phyloP scores from a whole-genome alignment of 73 alveolate genomes.

The Effrenium voratum region DNA sequence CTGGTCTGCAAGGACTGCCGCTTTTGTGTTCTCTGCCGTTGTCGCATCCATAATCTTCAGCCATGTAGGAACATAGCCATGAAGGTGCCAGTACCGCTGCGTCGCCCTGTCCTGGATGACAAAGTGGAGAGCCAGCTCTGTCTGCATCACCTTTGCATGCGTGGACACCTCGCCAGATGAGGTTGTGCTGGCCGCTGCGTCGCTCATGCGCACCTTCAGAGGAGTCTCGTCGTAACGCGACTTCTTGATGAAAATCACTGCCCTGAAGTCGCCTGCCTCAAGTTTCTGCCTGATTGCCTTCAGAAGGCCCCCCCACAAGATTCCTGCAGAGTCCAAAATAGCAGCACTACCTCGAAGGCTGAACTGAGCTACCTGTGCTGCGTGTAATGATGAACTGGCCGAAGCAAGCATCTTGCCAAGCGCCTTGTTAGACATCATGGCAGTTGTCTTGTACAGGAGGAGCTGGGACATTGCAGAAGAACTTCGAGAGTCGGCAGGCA shows the following conservation, averaged over 20 bases:
- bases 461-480: too few relatives aligned
- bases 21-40: not conserved
- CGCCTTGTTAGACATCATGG: constrained; percentile 14
- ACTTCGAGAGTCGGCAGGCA: not conserved
- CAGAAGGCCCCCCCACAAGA: not conserved
- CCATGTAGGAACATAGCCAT: not conserved
- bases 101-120: not conserved
- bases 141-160: constrained; percentile 14
- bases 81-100: not conserved
- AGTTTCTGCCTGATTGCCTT: not conserved
- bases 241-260: not conserved
- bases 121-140: not conserved
- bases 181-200: not conserved
- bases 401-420: not conserved
- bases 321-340: not conserved
- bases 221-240: constrained; percentile 42
- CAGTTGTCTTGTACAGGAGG: not conserved
- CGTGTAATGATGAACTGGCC: not conserved
- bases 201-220: not conserved
- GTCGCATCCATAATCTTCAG: constrained; percentile 1
- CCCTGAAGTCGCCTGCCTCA: not conserved
- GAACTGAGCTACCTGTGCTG: not conserved
- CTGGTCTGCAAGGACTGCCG: not conserved
- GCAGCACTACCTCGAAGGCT: not conserved
- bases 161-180: not conserved